Percentiles rank a stretch among this genome's conserved stretches.
These are phyloP conservation scores for Quercus engelmannii DNA, from an alignment of 306 rosid species.

Conservation along the genomic window DNA sequence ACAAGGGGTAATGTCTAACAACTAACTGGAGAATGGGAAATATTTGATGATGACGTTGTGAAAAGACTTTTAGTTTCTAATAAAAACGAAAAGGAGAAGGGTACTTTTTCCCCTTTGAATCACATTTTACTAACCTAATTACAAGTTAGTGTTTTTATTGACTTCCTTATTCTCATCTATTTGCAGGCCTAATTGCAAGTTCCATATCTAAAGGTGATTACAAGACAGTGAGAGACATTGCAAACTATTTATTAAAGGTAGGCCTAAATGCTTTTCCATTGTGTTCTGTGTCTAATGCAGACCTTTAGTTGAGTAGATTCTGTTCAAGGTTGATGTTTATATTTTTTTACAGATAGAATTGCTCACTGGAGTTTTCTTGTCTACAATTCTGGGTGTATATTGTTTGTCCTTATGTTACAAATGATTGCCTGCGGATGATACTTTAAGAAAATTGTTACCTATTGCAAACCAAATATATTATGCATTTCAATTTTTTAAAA, in stretches of 20 bases:
- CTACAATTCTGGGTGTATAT: slow-evolving; percentile 66
- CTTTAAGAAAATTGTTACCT: too few relatives aligned
- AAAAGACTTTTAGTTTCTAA: too few relatives aligned
- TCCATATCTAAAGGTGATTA: slow-evolving; percentile 76
- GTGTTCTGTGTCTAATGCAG: slow-evolving; percentile 12
- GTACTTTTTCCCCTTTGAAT: background rate
- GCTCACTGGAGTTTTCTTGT: slow-evolving; percentile 60
- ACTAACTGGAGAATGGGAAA: too few relatives aligned
- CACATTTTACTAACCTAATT: background rate
- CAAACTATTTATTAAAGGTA: slow-evolving; percentile 60
- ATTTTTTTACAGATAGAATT: slow-evolving; percentile 64
- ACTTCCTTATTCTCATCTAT: slow-evolving; percentile 21
- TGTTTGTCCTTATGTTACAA: slow-evolving; percentile 51
- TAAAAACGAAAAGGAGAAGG: too few relatives aligned
- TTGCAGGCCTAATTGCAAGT: slow-evolving; percentile 85
- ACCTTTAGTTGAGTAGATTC: slow-evolving; percentile 5
- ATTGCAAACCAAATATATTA: too few relatives aligned
- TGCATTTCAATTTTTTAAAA: too few relatives aligned
- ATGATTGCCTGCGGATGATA: too few relatives aligned
- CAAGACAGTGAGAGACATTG: slow-evolving; percentile 61
- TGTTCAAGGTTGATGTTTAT: slow-evolving; percentile 15
- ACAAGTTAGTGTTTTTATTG: background rate
- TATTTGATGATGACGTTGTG: too few relatives aligned
- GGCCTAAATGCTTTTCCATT: slow-evolving; percentile 11
- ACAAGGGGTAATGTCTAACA: too few relatives aligned